Evolutionary conservation across 768 basidiomycete genomes (phyloP).

Genomic region (Leccinum olivaceopallidum): DNA sequence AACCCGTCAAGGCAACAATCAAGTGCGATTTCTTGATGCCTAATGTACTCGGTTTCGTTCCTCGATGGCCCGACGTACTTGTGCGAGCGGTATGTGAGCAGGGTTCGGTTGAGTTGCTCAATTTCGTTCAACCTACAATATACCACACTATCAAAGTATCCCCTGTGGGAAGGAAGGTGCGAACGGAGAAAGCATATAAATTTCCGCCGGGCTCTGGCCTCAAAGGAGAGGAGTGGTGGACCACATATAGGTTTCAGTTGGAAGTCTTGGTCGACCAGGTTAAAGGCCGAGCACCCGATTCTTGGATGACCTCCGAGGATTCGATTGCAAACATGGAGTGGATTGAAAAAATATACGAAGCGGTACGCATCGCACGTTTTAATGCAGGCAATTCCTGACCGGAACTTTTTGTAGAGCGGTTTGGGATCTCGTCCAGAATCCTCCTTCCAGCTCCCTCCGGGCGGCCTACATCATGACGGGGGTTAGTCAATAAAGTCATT

Average conservation of each 20-base stretch:
- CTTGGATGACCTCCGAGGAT: constrained; percentile 57
- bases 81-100: constrained; percentile 42
- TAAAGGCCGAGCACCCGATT: constrained; percentile 48
- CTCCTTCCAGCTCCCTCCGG: constrained; percentile 21
- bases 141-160: constrained; percentile 52
- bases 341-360: constrained; percentile 58
- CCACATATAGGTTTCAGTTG: constrained; percentile 54
- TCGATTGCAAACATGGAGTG: constrained; percentile 55
- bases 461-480: background rate
- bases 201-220: constrained; percentile 30
- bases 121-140: constrained; percentile 46
- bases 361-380: constrained; percentile 35
- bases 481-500: background rate
- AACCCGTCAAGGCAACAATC: constrained; percentile 39
- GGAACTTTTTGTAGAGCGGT: constrained; percentile 24
- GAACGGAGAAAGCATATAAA: constrained; percentile 47
- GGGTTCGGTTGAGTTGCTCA: constrained; percentile 42
- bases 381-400: constrained; percentile 1
- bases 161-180: constrained; percentile 31
- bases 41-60: constrained; percentile 34
- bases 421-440: constrained; percentile 38
- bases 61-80: too few relatives aligned
- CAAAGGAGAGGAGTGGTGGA: constrained; percentile 60
- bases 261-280: constrained; percentile 66
- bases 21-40: constrained; percentile 36